Evolutionary conservation across 305 asterid genomes (phyloP).

Genomic region (Fraxinus angustifolia): DNA sequence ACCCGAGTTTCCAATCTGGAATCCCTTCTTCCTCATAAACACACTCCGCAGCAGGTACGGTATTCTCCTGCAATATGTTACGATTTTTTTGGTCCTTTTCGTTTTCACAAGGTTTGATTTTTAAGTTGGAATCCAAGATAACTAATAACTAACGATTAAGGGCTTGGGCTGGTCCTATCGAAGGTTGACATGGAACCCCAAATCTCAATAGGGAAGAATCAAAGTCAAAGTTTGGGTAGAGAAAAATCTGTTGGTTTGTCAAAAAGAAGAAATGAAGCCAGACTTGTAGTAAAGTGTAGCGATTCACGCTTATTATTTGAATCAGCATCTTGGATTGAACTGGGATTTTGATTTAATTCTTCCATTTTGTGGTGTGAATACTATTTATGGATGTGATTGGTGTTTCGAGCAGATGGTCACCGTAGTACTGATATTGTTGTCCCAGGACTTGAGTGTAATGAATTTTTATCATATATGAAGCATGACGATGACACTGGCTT

Average conservation of each 20-base stretch:
- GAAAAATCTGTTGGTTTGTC: not conserved
- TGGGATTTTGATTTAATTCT: not conserved
- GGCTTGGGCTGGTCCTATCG: not conserved
- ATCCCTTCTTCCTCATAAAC: conserved; percentile 26
- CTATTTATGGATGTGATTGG: not conserved
- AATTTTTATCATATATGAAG: not conserved
- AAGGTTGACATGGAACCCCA: not conserved
- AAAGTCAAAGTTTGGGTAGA: not conserved
- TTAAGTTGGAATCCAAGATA: not conserved
- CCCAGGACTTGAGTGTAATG: not conserved
- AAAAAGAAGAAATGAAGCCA: not conserved
- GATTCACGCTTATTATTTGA: not conserved
- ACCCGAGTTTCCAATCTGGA: conserved; percentile 47
- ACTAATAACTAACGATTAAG: not conserved
- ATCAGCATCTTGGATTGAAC: not conserved
- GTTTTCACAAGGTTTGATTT: not conserved
- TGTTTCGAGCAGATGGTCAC: not conserved
- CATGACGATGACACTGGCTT: not conserved
- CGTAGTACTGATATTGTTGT: not conserved
- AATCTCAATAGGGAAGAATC: not conserved
- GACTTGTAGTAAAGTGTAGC: not conserved
- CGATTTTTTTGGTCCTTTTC: not conserved
- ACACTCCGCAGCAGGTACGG: conserved; percentile 34
- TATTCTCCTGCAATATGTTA: not conserved
- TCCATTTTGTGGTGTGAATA: not conserved